These are phyloP conservation scores for Neurospora sp. DNA, from an alignment of 495 filamentous ascomycete species.

Conservation along the genomic window DNA sequence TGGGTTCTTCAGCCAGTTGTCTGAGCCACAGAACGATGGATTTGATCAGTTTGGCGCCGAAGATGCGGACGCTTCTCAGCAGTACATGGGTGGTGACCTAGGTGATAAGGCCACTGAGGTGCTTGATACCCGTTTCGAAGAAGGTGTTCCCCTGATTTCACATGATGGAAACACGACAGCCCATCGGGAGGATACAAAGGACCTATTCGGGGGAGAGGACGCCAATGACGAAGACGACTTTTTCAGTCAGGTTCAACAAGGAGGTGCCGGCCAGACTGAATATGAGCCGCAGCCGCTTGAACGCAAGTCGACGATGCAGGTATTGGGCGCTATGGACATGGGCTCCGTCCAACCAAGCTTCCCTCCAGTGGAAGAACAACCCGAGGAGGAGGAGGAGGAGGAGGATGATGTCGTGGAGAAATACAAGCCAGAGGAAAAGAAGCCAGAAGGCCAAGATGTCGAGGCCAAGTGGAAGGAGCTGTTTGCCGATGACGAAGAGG, in stretches of 20 bases:
- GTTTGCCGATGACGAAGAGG: conserved; percentile 67
- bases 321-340: conserved; percentile 28
- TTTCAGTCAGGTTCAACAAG: conserved; percentile 31
- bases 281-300: conserved; percentile 26
- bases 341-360: conserved; percentile 14
- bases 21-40: conserved; percentile 13
- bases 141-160: conserved; percentile 48
- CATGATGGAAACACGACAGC: conserved; percentile 14
- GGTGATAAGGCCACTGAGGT: conserved; percentile 25
- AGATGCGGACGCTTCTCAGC: conserved; percentile 6
- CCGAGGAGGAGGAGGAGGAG: conserved; percentile 16
- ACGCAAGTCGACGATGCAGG: conserved; percentile 51
- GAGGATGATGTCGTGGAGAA: conserved; percentile 6
- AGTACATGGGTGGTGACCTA: conserved; percentile 27
- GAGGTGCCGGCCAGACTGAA: conserved; percentile 8
- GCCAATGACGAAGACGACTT: conserved; percentile 40
- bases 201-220: conserved; percentile 32
- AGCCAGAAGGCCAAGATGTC: conserved; percentile 37
- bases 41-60: conserved; percentile 16
- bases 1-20: conserved; percentile 8
- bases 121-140: conserved; percentile 44
- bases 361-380: conserved; percentile 24
- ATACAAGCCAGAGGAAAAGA: conserved; percentile 16
- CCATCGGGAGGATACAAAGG: conserved; percentile 1
- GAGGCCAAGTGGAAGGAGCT: conserved; percentile 78